These are phyloP conservation scores for Yarrowia sp. DNA, from an alignment of 805 yeast genomes.

Conservation along the genomic window DNA sequence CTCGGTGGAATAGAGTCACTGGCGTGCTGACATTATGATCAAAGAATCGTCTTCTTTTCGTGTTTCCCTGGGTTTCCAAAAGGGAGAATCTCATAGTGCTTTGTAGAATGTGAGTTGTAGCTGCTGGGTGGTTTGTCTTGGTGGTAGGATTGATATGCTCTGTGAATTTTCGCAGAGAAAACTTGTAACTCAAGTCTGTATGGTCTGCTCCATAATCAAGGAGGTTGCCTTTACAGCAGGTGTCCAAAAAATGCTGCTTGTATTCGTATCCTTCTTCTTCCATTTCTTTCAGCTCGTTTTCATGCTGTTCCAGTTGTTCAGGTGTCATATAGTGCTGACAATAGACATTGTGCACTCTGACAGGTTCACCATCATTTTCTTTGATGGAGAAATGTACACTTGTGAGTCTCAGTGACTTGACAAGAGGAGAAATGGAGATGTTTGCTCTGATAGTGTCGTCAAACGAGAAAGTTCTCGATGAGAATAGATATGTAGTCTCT, in stretches of 20 bases:
- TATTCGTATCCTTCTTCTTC: constrained; percentile 5
- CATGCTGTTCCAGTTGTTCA: constrained; percentile 13
- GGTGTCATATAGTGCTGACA: constrained; percentile 30
- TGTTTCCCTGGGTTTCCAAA: constrained; percentile 4
- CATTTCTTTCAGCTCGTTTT: constrained; percentile 8
- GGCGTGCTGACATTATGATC: constrained; percentile 21
- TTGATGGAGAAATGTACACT: constrained; percentile 18
- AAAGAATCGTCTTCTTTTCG: neutral
- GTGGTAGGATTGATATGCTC: constrained; percentile 23
- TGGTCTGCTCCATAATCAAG: neutral
- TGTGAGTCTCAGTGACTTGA: constrained; percentile 3
- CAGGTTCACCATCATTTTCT: neutral
- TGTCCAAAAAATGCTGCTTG: constrained; percentile 15
- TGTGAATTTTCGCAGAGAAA: constrained; percentile 13
- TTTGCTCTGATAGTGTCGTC: neutral
- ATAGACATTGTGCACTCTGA: constrained; percentile 17
- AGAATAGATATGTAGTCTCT: constrained; percentile 1
- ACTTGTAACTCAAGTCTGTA: constrained; percentile 2
- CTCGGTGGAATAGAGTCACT: constrained; percentile 1
- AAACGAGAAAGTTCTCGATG: neutral
- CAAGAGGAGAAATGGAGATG: neutral
- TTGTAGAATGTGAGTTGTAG: constrained; percentile 4
- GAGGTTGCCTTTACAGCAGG: constrained; percentile 16
- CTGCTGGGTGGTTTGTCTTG: neutral
- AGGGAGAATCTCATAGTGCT: constrained; percentile 13